phyloP scores from a whole-genome alignment of 179 eudicot species.

The Beta macrorhiza region DNA sequence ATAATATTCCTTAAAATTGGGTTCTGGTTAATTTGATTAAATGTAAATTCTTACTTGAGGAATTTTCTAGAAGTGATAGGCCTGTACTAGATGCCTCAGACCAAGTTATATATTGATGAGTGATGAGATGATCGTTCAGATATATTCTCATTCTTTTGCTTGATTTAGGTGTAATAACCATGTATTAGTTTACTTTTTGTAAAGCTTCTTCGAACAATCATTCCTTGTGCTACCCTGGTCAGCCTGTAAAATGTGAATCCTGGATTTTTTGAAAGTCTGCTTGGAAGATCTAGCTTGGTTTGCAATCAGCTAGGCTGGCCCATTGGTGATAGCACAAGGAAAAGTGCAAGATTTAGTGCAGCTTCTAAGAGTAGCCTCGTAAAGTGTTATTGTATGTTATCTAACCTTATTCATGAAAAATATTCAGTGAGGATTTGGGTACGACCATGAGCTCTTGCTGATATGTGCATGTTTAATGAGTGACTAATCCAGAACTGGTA shows the following conservation, averaged over 20 bases:
- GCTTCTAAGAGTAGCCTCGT: neutral
- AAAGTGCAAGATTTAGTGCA: neutral
- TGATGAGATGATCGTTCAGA: neutral
- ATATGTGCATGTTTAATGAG: neutral
- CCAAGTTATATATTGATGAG: neutral
- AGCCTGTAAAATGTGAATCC: neutral
- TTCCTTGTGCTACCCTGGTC: neutral
- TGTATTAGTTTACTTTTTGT: neutral
- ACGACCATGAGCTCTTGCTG: slow-evolving; percentile 8
- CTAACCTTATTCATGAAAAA: neutral
- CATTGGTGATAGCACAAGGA: neutral
- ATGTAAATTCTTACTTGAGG: neutral
- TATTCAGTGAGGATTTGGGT: neutral
- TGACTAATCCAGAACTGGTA: neutral
- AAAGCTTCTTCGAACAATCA: neutral
- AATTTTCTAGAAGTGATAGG: neutral
- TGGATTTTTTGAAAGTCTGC: neutral
- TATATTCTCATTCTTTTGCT: neutral
- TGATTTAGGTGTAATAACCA: neutral
- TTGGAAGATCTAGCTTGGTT: neutral
- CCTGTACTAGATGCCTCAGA: neutral
- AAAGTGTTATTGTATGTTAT: neutral
- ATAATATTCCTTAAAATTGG: neutral
- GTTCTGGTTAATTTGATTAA: neutral
- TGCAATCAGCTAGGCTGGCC: neutral